phyloP scores from a whole-genome alignment of 1,284 basidiomycete species.

The Cryptococcus sp. region DNA sequence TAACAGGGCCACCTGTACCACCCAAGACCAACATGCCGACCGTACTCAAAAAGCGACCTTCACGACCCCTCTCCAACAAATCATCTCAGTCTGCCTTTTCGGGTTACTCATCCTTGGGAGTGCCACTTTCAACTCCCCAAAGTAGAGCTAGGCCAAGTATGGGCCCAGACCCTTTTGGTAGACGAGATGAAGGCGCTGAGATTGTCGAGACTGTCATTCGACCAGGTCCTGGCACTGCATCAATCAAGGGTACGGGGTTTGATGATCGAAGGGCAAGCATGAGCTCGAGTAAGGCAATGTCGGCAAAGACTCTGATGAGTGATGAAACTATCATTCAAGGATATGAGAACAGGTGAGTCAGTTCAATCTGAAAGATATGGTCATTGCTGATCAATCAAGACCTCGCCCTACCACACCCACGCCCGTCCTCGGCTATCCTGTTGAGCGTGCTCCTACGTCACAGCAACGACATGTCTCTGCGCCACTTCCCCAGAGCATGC shows the following conservation, averaged over 20 bases:
- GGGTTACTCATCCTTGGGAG: neutral
- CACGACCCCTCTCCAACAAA: slow-evolving; percentile 3
- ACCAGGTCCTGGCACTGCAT: neutral
- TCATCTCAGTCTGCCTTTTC: slow-evolving; percentile 6
- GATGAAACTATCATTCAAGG: slow-evolving; percentile 11
- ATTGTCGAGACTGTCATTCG: slow-evolving; percentile 21
- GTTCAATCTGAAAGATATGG: too few species aligned
- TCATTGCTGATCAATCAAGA: too few species aligned
- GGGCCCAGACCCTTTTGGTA: slow-evolving; percentile 35
- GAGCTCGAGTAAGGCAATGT: slow-evolving; percentile 23
- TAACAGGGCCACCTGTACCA: neutral
- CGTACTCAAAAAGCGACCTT: slow-evolving; percentile 6
- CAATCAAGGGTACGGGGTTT: slow-evolving; percentile 9
- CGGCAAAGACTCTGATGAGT: slow-evolving; percentile 15
- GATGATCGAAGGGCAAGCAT: slow-evolving; percentile 15
- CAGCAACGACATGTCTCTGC: too few species aligned
- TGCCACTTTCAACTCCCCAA: slow-evolving; percentile 8
- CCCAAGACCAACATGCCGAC: slow-evolving; percentile 4
- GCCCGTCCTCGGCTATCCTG: too few species aligned
- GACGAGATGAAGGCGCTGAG: slow-evolving; percentile 21
- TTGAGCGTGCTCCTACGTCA: too few species aligned
- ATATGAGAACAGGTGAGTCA: slow-evolving; percentile 1
- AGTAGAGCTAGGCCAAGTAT: slow-evolving; percentile 26
- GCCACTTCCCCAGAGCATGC: too few species aligned
- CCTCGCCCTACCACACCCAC: too few species aligned